These are phyloP conservation scores for Isochrysis galbana DNA, from an alignment of 78 protist genomes.

Conservation along the genomic window DNA sequence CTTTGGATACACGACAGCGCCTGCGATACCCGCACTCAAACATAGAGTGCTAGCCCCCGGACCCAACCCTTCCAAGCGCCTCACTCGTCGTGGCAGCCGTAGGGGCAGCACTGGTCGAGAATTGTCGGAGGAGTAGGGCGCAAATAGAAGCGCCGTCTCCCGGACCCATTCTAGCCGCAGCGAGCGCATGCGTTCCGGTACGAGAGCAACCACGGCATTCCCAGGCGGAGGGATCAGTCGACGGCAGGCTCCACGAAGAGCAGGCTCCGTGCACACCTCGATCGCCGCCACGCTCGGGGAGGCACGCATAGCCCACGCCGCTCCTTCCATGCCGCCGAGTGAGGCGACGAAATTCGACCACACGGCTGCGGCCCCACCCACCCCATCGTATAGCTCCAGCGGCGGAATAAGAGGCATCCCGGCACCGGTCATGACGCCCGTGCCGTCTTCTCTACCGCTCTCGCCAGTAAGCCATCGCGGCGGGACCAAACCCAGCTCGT, in stretches of 20 bases:
- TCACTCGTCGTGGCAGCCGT: neutral
- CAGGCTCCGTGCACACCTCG: neutral
- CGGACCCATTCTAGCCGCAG: too few relatives aligned
- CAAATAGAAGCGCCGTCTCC: neutral
- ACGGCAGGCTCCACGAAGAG: neutral
- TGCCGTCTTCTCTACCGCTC: too few relatives aligned
- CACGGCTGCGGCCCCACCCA: neutral
- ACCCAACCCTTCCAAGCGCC: too few relatives aligned
- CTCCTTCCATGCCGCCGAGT: neutral
- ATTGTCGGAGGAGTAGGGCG: neutral
- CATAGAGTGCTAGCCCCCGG: too few relatives aligned
- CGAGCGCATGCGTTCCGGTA: too few relatives aligned
- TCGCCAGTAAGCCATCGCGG: neutral
- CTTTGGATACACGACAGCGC: too few relatives aligned
- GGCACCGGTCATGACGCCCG: too few relatives aligned
- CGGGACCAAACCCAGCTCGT: neutral
- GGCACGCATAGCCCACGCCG: neutral
- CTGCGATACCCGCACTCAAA: too few relatives aligned
- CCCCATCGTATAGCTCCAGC: neutral
- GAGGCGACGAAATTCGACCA: neutral
- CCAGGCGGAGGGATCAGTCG: too few relatives aligned
- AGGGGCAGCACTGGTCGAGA: neutral
- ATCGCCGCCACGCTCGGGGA: neutral
- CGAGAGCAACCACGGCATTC: too few relatives aligned
- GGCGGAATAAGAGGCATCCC: too few relatives aligned